These are phyloP conservation scores for Vigna mungo DNA, from an alignment of 306 rosid genomes.

Conservation along the genomic window DNA sequence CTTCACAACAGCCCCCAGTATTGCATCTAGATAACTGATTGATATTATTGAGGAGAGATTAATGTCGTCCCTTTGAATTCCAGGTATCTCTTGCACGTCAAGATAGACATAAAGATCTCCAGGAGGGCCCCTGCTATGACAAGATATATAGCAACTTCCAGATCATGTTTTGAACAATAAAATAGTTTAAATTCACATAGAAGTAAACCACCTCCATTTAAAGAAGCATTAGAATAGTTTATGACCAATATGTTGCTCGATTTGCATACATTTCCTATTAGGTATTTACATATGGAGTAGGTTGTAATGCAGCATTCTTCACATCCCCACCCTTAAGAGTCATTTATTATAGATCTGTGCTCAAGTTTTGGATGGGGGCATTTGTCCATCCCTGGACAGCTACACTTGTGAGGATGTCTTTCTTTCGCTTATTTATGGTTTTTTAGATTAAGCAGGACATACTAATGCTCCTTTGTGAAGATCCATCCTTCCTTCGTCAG, in stretches of 20 bases:
- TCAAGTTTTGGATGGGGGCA: slow-evolving; percentile 1
- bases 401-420: neutral
- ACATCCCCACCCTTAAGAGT: slow-evolving; percentile 8
- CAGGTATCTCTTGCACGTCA: slow-evolving; percentile 77
- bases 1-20: slow-evolving; percentile 78
- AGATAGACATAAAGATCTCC: slow-evolving; percentile 96
- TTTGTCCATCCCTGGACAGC: slow-evolving; percentile 28
- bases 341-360: slow-evolving; percentile 21
- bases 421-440: slow-evolving; percentile 13
- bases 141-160: slow-evolving; percentile 45
- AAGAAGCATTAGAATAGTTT: slow-evolving; percentile 6
- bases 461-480: slow-evolving; percentile 28
- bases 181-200: slow-evolving; percentile 32
- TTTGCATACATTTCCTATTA: slow-evolving; percentile 19
- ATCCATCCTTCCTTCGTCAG: slow-evolving; percentile 14
- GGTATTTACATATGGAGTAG: slow-evolving; percentile 7
- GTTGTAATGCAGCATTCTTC: neutral
- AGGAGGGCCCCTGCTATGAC: slow-evolving; percentile 82
- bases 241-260: neutral
- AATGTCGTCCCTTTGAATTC: slow-evolving; percentile 92
- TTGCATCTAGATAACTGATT: slow-evolving; percentile 86
- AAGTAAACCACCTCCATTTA: slow-evolving; percentile 29
- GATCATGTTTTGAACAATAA: slow-evolving; percentile 40
- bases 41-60: slow-evolving; percentile 79
- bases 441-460: slow-evolving; percentile 26